phyloP scores from a whole-genome alignment of 139 green algal genomes.

The Chlorella sorokiniana region DNA sequence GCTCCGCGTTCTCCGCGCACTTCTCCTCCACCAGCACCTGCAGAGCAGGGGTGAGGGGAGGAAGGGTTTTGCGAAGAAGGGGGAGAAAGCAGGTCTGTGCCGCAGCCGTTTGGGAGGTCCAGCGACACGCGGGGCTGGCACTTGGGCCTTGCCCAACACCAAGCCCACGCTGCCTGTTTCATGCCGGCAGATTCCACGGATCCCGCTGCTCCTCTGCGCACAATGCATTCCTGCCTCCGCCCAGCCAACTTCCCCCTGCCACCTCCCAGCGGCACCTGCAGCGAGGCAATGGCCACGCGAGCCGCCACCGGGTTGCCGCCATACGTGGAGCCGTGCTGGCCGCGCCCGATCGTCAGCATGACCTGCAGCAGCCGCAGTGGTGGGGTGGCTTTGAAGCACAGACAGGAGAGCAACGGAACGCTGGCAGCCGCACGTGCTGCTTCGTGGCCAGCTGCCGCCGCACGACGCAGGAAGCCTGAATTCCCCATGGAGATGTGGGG shows the following conservation, averaged over 20 bases:
- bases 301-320: conserved; percentile 95
- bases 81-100: background rate
- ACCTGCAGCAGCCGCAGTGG: conserved; percentile 41
- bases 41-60: conserved; percentile 47
- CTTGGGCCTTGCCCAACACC: no score
- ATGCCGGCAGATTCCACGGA: no score
- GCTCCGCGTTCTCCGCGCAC: conserved; percentile 82
- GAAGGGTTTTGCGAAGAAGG: background rate
- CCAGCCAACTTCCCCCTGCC: background rate
- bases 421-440: no score
- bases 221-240: background rate
- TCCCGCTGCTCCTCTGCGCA: no score
- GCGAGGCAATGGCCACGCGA: conserved; percentile 82
- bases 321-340: conserved; percentile 91
- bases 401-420: no score
- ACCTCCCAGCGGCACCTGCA: conserved; percentile 74
- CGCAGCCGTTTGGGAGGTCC: background rate
- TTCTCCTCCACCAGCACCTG: conserved; percentile 93
- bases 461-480: no score
- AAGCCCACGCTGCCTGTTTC: no score
- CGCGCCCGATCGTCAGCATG: conserved; percentile 86
- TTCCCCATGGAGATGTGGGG: no score
- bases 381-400: no score
- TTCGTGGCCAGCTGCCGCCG: no score
- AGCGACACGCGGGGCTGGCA: no score